Conservation (phyloP, 805 yeast species). For the Schizosaccharomyces octosporus region DNA sequence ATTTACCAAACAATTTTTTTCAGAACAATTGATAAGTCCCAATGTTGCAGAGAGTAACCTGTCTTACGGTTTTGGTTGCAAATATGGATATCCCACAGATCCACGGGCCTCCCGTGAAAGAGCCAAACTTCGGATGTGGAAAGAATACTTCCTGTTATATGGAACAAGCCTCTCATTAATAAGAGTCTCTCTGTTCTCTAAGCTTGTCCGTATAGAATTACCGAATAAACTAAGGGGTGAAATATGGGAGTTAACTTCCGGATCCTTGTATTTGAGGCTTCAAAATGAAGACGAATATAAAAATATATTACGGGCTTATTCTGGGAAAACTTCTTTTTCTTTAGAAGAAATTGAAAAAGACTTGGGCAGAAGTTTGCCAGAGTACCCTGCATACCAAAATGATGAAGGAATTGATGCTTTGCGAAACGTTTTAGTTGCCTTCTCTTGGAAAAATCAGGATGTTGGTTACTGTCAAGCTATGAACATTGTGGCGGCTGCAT, state of each 20-base stretch:
- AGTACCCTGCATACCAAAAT: constrained; percentile 77
- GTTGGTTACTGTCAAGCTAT: constrained; percentile 97
- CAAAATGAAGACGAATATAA: constrained; percentile 36
- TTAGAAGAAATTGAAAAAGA: constrained; percentile 94
- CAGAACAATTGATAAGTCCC: not conserved
- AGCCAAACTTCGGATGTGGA: constrained; percentile 77
- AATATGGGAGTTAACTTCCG: constrained; percentile 80
- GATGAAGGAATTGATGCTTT: constrained; percentile 65
- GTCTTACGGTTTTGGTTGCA: constrained; percentile 47
- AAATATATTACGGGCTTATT: constrained; percentile 32
- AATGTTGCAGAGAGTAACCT: not conserved
- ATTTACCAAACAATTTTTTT: not conserved
- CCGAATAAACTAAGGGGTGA: constrained; percentile 93
- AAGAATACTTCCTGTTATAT: constrained; percentile 58
- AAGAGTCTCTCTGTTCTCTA: constrained; percentile 52
- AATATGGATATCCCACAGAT: constrained; percentile 76
- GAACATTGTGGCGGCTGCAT: constrained; percentile 46
- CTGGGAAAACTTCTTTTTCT: constrained; percentile 48
- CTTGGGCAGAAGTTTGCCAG: constrained; percentile 80
- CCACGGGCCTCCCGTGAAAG: constrained; percentile 53
- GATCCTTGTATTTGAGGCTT: constrained; percentile 54
- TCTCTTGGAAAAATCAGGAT: constrained; percentile 90
- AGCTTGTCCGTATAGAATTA: constrained; percentile 66
- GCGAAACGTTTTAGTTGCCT: constrained; percentile 73
- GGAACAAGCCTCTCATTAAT: constrained; percentile 66